Base-by-base conservation (phyloP, 2,329 filamentous ascomycete genomes). In the Claviceps cyperi region DNA sequence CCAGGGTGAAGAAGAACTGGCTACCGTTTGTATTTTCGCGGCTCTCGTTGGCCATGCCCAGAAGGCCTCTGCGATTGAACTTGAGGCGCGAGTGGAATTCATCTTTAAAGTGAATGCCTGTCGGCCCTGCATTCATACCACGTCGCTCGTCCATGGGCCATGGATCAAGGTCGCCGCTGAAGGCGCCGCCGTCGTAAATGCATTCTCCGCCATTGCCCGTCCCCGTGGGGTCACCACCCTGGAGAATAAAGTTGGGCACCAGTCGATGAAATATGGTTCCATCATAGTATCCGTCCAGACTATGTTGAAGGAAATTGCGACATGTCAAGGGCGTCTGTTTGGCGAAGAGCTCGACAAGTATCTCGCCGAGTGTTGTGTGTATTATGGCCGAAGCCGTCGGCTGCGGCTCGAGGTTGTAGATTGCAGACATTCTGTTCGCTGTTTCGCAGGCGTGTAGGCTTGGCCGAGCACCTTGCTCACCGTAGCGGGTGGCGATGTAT, bases 1-100 rank as follows among this genome's bases (percentile, higher is more conserved):
- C 89, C 49, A 98, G 69, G 0, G 92, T 97, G 54, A 98, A 83
- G 71, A 98, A 98, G 73, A 97, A 97, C 66, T 98, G 92, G 65
- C 88, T 95, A 36, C 88, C 86, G 69, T 97, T 97, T 50, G 86
- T 86, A 60, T 90, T 75, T 32, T 77, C 76, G 48, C 69, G 71
- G 44, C 89, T 83, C 53, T 86, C 84, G 66, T 97, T 97, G 28
- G 92, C 92, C 89, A 97, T 96, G n/a, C 86, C 92, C 58, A 98
- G 68, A 58, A 97, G 69, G 0, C 92, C 92, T 53, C 92, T 77
- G 46, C 92, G 76, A 59, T 94, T 97, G 73, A 92, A 97, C 65
- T 94, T 94, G 57, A 98, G 73, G 35, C 92, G 78, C 58, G 84
- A 88, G 66, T 97, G 91, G 57, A 96, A 84, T 64, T 98, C 92